Conservation (phyloP, 805 yeast species). For the Candida awuae region DNA sequence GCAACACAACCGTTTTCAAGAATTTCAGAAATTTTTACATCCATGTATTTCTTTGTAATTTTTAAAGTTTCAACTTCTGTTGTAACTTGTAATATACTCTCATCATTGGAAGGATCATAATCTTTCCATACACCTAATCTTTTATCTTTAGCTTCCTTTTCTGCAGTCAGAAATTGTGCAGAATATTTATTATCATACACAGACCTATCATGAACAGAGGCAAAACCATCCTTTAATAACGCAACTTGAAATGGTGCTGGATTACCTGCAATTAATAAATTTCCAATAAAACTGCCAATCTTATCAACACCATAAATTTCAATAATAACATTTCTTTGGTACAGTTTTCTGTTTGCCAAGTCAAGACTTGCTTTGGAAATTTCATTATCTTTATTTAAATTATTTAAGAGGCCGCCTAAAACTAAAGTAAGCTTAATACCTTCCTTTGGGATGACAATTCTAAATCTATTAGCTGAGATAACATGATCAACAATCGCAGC, state of each 20-base stretch:
- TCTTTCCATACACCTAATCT: conserved; percentile 62
- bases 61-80: conserved; percentile 18
- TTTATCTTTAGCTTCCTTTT: conserved; percentile 47
- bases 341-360: conserved; percentile 43
- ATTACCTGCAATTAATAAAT: conserved; percentile 45
- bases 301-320: conserved; percentile 65
- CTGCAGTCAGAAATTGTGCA: conserved; percentile 49
- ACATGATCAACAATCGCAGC: conserved; percentile 69
- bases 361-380: conserved; percentile 44
- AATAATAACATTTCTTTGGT: conserved; percentile 68
- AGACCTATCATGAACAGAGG: conserved; percentile 57
- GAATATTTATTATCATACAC: conserved; percentile 49
- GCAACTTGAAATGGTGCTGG: conserved; percentile 49
- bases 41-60: conserved; percentile 35
- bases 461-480: conserved; percentile 57
- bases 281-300: conserved; percentile 75
- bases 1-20: conserved; percentile 35
- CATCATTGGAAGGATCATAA: conserved; percentile 40
- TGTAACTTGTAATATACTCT: conserved; percentile 15
- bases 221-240: conserved; percentile 56
- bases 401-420: conserved; percentile 61
- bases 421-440: conserved; percentile 61
- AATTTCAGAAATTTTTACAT: conserved; percentile 47
- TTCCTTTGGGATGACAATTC: conserved; percentile 62
- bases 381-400: conserved; percentile 28